Conservation (phyloP, 2,329 filamentous ascomycete species). For the Scleromitrula shiraiana region DNA sequence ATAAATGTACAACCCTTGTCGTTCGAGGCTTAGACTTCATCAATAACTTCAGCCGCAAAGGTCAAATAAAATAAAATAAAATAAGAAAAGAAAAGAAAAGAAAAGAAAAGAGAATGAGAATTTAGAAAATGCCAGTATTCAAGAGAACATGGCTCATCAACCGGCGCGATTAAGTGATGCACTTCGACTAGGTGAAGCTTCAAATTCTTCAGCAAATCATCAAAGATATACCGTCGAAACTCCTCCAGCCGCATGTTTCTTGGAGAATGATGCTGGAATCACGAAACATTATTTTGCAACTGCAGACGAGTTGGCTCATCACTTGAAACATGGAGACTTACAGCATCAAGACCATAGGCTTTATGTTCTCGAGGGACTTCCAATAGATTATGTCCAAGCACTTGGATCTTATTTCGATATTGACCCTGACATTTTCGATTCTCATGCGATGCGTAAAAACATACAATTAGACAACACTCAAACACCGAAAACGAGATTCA, state of each 20-base stretch:
- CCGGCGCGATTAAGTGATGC: too few species aligned
- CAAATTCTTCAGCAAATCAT: too few species aligned
- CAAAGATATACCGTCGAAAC: neutral
- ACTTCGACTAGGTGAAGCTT: too few species aligned
- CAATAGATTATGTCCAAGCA: neutral
- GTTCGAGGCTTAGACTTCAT: neutral
- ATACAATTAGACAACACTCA: neutral
- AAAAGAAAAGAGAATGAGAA: neutral
- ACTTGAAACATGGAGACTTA: neutral
- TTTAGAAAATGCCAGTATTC: too few species aligned
- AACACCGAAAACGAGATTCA: neutral
- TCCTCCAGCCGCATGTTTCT: neutral
- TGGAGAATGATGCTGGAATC: neutral
- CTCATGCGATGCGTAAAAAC: neutral
- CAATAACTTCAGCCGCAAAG: neutral
- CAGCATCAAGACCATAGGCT: neutral
- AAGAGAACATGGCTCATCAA: too few species aligned
- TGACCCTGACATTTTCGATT: constrained; percentile 1
- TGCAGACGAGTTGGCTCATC: neutral
- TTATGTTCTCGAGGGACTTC: neutral
- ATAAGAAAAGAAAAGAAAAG: neutral
- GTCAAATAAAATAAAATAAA: neutral
- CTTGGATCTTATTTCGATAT: neutral
- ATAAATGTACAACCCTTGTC: neutral
- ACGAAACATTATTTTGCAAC: neutral